Evolutionary conservation across 140 eudicot genomes (phyloP).

Genomic region (Ambrosia hybrid): DNA sequence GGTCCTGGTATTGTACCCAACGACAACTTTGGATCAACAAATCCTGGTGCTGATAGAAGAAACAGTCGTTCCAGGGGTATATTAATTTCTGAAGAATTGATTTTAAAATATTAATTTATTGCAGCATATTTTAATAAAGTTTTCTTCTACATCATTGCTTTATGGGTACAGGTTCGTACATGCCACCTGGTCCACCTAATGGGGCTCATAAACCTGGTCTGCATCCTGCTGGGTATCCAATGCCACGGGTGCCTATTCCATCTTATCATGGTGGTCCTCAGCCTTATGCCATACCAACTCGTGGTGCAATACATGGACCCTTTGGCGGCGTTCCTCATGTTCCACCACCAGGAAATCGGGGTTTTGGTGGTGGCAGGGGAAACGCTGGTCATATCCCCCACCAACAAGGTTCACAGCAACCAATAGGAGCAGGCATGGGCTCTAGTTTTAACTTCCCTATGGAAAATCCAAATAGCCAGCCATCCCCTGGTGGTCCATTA

Average conservation of each 20-base stretch:
- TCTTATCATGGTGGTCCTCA: conserved; percentile 96
- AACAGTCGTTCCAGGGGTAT: conserved; percentile 82
- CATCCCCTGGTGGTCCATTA: conserved; percentile 85
- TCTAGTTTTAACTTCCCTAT: conserved; percentile 74
- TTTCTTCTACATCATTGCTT: not conserved
- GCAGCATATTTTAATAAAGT: not conserved
- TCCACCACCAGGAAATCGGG: conserved; percentile 90
- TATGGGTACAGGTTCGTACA: conserved; percentile 56
- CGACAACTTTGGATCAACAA: conserved; percentile 64
- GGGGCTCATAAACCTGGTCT: conserved; percentile 81
- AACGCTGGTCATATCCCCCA: conserved; percentile 76
- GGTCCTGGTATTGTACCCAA: conserved; percentile 78
- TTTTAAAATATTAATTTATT: not conserved
- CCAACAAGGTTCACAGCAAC: conserved; percentile 54
- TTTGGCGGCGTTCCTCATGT: conserved; percentile 89
- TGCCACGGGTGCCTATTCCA: conserved; percentile 84
- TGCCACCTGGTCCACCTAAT: conserved; percentile 86
- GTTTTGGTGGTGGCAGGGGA: conserved; percentile 92
- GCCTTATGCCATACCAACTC: conserved; percentile 93
- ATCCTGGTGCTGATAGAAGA: conserved; percentile 73
- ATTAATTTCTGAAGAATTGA: conserved; percentile 2
- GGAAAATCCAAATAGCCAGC: conserved; percentile 83
- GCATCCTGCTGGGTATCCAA: conserved; percentile 81
- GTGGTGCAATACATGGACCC: conserved; percentile 91
- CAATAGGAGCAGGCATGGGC: conserved; percentile 68